These are phyloP conservation scores for Diaporthe ampelina DNA, from an alignment of 2,329 filamentous ascomycete genomes.

Conservation along the genomic window DNA sequence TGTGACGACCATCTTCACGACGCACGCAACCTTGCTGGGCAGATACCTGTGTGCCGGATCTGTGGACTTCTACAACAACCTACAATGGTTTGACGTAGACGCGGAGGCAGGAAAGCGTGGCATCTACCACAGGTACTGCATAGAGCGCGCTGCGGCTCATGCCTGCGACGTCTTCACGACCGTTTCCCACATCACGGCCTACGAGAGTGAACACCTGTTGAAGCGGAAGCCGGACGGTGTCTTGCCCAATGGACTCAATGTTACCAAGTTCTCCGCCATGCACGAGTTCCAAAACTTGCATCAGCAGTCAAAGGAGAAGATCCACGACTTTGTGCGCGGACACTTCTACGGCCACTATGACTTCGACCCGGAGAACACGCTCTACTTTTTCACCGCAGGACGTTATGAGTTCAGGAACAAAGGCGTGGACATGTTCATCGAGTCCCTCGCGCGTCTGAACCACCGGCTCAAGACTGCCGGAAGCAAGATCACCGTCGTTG, in stretches of 20 bases:
- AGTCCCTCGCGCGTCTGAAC: slow-evolving; percentile 93
- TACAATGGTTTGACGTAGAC: slow-evolving; percentile 97
- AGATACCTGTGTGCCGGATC: slow-evolving; percentile 97
- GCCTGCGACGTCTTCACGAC: slow-evolving; percentile 97
- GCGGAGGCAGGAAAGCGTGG: slow-evolving; percentile 97
- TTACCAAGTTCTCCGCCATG: slow-evolving; percentile 97
- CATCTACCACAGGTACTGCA: slow-evolving; percentile 98
- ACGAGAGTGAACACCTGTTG: slow-evolving; percentile 96
- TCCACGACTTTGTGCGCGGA: slow-evolving; percentile 96
- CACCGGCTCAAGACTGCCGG: slow-evolving; percentile 88
- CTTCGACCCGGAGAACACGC: slow-evolving; percentile 94
- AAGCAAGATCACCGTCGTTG: slow-evolving; percentile 94
- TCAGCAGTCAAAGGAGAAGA: slow-evolving; percentile 96
- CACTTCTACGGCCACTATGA: slow-evolving; percentile 99
- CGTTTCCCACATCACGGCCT: slow-evolving; percentile 98
- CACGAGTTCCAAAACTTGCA: slow-evolving; percentile 99
- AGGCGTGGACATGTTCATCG: slow-evolving; percentile 99
- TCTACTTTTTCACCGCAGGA: slow-evolving; percentile 97
- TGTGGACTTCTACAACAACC: slow-evolving; percentile 99
- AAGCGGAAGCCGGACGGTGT: slow-evolving; percentile 99
- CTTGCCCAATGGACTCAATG: slow-evolving; percentile 95
- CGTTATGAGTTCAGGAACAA: slow-evolving; percentile 99
- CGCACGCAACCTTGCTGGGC: slow-evolving; percentile 94
- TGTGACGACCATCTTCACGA: slow-evolving; percentile 98
- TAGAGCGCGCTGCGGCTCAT: slow-evolving; percentile 93